phyloP scores from a whole-genome alignment of 176 grass and related monocot species.

The Stipa capillata region DNA sequence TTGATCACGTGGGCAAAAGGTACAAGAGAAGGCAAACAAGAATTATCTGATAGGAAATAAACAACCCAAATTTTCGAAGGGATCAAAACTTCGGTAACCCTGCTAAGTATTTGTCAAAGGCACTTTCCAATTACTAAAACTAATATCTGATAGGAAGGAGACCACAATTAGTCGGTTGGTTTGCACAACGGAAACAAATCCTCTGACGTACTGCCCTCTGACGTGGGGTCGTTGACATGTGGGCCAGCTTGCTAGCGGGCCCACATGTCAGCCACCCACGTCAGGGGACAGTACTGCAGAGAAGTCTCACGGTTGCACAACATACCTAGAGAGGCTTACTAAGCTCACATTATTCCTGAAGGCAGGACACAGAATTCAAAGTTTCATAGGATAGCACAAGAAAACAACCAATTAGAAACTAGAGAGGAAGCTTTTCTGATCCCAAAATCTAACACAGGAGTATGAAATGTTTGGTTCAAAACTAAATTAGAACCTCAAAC shows the following conservation, averaged over 20 bases:
- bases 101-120: not conserved
- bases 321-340: not conserved
- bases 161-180: not conserved
- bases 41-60: not conserved
- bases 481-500: too few relatives aligned
- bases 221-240: too few relatives aligned
- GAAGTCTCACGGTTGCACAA: too few relatives aligned
- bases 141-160: not conserved
- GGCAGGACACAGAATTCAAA: not conserved
- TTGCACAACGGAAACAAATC: too few relatives aligned
- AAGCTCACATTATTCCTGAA: not conserved
- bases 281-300: too few relatives aligned
- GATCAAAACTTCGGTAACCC: not conserved
- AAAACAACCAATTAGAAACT: slow-evolving; percentile 2
- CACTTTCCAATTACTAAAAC: not conserved
- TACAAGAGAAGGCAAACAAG: not conserved
- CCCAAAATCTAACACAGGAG: not conserved
- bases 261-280: too few relatives aligned
- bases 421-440: not conserved
- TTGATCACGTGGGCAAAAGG: not conserved
- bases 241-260: too few relatives aligned
- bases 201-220: too few relatives aligned
- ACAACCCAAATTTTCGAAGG: not conserved
- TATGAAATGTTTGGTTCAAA: too few relatives aligned
- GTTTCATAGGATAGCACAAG: not conserved